phyloP scores from a whole-genome alignment of 768 basidiomycete genomes.

The Boletus rubescentipes region DNA sequence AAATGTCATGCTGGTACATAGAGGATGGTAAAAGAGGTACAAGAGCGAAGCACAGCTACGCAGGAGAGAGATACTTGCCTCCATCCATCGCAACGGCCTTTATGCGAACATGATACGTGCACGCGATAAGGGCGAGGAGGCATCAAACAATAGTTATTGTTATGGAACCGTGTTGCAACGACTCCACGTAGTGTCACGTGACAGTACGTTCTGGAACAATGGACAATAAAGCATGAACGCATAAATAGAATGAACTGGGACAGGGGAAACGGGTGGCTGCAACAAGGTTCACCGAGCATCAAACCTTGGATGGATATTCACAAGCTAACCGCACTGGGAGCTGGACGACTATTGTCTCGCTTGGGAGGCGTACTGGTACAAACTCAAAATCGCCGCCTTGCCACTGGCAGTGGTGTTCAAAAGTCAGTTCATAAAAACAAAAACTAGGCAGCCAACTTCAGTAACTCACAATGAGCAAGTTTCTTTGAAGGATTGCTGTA shows the following conservation, averaged over 20 bases:
- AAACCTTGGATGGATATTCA: background rate
- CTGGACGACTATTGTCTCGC: constrained; percentile 12
- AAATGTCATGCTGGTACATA: constrained; percentile 20
- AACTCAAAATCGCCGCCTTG: too few relatives aligned
- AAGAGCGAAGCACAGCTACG: constrained; percentile 31
- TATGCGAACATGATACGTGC: constrained; percentile 14
- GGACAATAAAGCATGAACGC: constrained; percentile 26
- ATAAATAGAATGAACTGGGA: background rate
- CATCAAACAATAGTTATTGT: constrained; percentile 32
- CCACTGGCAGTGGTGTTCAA: too few relatives aligned
- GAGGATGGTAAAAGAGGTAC: constrained; percentile 11
- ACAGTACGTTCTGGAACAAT: background rate
- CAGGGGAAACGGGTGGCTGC: constrained; percentile 5
- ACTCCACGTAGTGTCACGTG: constrained; percentile 23
- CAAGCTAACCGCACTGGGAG: constrained; percentile 7
- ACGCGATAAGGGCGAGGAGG: constrained; percentile 8
- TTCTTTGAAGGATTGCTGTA: background rate
- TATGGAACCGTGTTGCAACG: background rate
- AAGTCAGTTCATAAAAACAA: constrained; percentile 1
- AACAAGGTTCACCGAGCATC: constrained; percentile 11
- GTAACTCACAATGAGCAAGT: constrained; percentile 5
- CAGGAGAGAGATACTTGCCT: constrained; percentile 7
- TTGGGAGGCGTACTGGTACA: background rate
- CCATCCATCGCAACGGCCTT: constrained; percentile 10
- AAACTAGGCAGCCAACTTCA: background rate